Evolutionary conservation across 768 basidiomycete genomes (phyloP).

Genomic region (Lyophyllum shimeji): DNA sequence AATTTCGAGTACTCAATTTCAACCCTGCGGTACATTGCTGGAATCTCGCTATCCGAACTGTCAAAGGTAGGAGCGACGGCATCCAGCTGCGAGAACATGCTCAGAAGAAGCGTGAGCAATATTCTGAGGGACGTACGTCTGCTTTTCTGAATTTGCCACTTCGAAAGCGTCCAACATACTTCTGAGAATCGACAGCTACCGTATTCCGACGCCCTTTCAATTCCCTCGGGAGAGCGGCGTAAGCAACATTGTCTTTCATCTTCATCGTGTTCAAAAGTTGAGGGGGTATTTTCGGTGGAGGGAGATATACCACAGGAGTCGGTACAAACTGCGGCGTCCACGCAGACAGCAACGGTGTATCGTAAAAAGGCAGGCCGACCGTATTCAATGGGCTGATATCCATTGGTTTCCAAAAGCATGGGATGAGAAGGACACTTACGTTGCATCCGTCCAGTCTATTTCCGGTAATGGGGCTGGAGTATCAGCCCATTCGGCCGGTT

Average conservation of each 20-base stretch:
- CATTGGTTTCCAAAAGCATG: not conserved
- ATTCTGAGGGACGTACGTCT: constrained; percentile 34
- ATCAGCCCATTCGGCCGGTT: constrained; percentile 85
- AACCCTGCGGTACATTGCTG: constrained; percentile 83
- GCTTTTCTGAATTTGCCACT: constrained; percentile 66
- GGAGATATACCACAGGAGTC: constrained; percentile 51
- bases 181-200: constrained; percentile 49
- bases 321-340: constrained; percentile 51
- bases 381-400: constrained; percentile 74
- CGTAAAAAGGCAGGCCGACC: constrained; percentile 88
- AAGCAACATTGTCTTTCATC: constrained; percentile 86
- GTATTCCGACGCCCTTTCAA: constrained; percentile 83
- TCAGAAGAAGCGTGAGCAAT: not conserved
- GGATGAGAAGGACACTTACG: constrained; percentile 45
- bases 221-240: constrained; percentile 86
- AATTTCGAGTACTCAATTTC: constrained; percentile 99
- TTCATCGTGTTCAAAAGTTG: constrained; percentile 79
- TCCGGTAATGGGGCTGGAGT: constrained; percentile 62
- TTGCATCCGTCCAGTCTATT: constrained; percentile 80
- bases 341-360: constrained; percentile 69
- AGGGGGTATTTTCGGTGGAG: constrained; percentile 76
- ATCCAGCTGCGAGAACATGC: constrained; percentile 39
- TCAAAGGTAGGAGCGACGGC: constrained; percentile 54
- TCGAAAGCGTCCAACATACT: constrained; percentile 72
- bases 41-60: constrained; percentile 59